These are phyloP conservation scores for Russula compacta DNA, from an alignment of 768 basidiomycete genomes.

Conservation along the genomic window DNA sequence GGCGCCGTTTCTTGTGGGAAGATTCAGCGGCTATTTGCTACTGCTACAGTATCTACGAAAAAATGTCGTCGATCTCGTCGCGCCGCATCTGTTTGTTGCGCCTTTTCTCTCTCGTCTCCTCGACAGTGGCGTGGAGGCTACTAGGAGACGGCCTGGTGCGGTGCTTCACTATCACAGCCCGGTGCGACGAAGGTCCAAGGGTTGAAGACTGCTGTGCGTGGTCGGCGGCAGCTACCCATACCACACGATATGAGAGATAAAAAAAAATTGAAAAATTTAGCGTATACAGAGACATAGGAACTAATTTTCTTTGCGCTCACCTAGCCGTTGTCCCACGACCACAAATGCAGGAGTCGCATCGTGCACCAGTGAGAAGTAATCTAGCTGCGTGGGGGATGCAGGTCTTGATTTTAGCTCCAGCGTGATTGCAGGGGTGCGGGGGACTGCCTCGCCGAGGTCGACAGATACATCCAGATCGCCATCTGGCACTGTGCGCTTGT, in stretches of 20 bases:
- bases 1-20: too few species aligned
- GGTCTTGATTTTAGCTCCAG: not conserved
- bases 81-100: not conserved
- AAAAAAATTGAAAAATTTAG: not conserved
- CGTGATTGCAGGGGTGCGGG: not conserved
- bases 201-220: not conserved
- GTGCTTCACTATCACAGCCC: conserved; percentile 3
- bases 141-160: not conserved
- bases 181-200: not conserved
- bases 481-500: not conserved
- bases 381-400: not conserved
- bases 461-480: conserved; percentile 2
- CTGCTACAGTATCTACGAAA: conserved; percentile 4
- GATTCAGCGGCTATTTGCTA: too few species aligned
- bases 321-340: not conserved
- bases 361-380: not conserved
- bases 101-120: not conserved
- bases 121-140: not conserved
- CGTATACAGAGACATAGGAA: too few species aligned
- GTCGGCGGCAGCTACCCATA: not conserved
- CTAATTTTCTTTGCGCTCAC: not conserved
- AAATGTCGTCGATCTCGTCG: conserved; percentile 21
- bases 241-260: too few species aligned
- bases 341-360: not conserved
- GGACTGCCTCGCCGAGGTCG: conserved; percentile 9